Evolutionary conservation across 371 early-diverging fungal species (phyloP), one percentile per base, ranked within the genome.

Genomic region (Circinella minor): DNA sequence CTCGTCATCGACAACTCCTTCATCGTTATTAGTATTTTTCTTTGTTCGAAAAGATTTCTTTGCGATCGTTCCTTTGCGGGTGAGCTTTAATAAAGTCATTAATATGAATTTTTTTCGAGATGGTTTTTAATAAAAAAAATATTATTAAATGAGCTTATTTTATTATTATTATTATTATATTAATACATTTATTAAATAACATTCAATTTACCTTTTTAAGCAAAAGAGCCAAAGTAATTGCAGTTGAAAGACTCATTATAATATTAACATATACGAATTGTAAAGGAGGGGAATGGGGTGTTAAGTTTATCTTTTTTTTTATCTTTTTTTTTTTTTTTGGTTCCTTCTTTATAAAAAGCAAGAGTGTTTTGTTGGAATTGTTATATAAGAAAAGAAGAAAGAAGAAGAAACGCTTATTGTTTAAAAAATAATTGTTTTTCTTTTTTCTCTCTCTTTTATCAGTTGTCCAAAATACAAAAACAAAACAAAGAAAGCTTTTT

Each of bases 241-340:
- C 70, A 15, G 74, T 67, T 36, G 74, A 74, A 60, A 68, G 70
- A 55, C 68, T 74, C 71, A 71, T 68, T 34, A 73, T 54, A 62
- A 48, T 36, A 8, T 68, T n/a, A 38, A 39, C 54, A 70, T 65
- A 64, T 57, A 70, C 55, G 55, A 38, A 46, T 18, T n/a, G 15
- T 13, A 69, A 74, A 74, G 70, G 74, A 74, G 65, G 49, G 74
- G 69, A 74, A 71, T 74, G 77, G 69, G 68, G 61, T 37, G 46
- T 37, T 66, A 27, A 27, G 27, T 27, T 27, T 27, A 27, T 27
- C 27, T 27, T 27, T 27, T 27, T 27, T 27, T 27, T 27, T 27
- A 27, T 27, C 27, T 62, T 55, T 51, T 15, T 63, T 59, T 65
- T 68, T 63, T 15, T 51, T 13, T 11, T 67, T 17, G 36, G 47